phyloP scores from a whole-genome alignment of 164 flowering plant species.

The Chimonanthus salicifolius region DNA sequence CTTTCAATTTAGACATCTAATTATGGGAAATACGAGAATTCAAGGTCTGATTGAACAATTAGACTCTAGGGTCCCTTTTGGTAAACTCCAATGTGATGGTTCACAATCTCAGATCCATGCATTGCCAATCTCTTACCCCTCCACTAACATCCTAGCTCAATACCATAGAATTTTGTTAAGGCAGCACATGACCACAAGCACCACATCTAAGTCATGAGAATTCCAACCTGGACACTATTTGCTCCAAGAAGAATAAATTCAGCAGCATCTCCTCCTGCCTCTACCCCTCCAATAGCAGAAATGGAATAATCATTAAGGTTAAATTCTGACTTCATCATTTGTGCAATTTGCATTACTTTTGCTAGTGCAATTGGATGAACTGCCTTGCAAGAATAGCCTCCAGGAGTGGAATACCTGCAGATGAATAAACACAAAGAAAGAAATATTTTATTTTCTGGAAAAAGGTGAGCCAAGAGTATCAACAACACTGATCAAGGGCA shows the following conservation, averaged over 20 bases:
- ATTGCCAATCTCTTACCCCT: no score
- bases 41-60: no score
- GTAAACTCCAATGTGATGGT: no score
- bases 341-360: constrained; percentile 89
- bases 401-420: constrained; percentile 91
- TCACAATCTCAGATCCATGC: no score
- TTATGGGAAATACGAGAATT: no score
- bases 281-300: constrained; percentile 98
- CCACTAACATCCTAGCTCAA: not conserved
- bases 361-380: constrained; percentile 98
- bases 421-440: constrained; percentile 6
- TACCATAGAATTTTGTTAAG: not conserved
- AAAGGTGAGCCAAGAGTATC: not conserved
- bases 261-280: constrained; percentile 94
- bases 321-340: constrained; percentile 89
- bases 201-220: not conserved
- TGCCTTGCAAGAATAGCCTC: constrained; percentile 94
- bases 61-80: no score
- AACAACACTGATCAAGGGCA: constrained; percentile 6
- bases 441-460: not conserved
- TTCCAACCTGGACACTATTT: constrained; percentile 87
- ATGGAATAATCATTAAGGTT: constrained; percentile 52
- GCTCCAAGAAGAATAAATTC: constrained; percentile 98
- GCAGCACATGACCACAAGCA: not conserved
- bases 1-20: no score